Evolutionary conservation across 306 rosid genomes (phyloP), one percentile per base, ranked within the genome.

Genomic region (Trifolium pratense): DNA sequence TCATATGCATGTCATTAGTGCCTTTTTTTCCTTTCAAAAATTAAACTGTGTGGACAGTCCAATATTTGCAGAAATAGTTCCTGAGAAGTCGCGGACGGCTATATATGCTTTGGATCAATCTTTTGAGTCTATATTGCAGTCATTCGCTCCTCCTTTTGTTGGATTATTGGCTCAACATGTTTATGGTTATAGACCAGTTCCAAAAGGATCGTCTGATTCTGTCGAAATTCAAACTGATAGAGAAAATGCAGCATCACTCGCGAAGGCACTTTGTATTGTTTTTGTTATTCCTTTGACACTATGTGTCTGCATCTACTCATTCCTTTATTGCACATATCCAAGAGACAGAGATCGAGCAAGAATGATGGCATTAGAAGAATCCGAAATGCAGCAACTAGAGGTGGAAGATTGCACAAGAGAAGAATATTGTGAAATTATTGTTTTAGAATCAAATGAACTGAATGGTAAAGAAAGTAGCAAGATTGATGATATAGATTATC

Each of bases 11-110:
- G 8, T 59, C 3, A 31, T n/a, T 21, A 66, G 11, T 51, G 62
- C 31, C 3, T 26, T 26, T 26, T 25, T 25, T 26, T 63, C 59
- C 59, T 17, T 71, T 58, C 61, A 53, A 64, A 56, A 45, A 46
- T 37, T 66, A 34, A 83, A 83, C 20, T 25, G 8, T 74, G 61
- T 84, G 67, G 64, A 66, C 91, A 90, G 98, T 81, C 98, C 97
- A 63, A 93, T 93, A 87, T 93, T 93, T 89, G 98, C 98, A 82
- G 97, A 93, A 84, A 90, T 90, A 74, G 96, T 93, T 21, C 92
- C 93, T 21, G 90, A 93, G 85, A 90, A 75, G 82, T 93, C 96
- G 1, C 87, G 98, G 2, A 87, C 97, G 0, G 81, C 87, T 73
- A 83, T 93, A 71, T 90, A 90, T 64, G 97, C 98, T 12, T 67